Conservation (phyloP, 2,329 filamentous ascomycete species). For the Ophiostoma fasciatum region DNA sequence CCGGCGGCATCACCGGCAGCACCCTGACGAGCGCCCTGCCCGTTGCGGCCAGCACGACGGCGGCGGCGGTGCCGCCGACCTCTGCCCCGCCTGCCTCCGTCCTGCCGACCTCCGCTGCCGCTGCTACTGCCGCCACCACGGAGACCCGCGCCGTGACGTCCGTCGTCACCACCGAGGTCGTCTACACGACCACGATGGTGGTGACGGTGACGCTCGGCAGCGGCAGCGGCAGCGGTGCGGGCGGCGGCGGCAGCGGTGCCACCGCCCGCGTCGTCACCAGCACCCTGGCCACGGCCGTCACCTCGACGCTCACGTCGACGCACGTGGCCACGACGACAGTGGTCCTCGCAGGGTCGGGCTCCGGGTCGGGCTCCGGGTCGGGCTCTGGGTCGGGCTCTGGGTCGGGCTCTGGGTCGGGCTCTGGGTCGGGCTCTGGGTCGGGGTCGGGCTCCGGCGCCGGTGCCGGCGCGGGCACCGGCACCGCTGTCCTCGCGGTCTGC, state of each 20-base stretch:
- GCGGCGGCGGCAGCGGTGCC: neutral
- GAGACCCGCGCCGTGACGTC: constrained; percentile 10
- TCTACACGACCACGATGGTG: constrained; percentile 10
- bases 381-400: neutral
- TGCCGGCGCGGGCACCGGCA: too few relatives aligned
- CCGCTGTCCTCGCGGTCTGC: neutral
- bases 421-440: neutral
- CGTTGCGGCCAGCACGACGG: too few relatives aligned
- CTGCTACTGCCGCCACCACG: constrained; percentile 16
- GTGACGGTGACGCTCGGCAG: constrained; percentile 16
- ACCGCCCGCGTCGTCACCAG: constrained; percentile 15
- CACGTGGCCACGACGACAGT: constrained; percentile 9
- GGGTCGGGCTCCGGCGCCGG: too few relatives aligned
- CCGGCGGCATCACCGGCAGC: constrained; percentile 20
- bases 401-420: neutral
- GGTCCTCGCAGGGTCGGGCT: constrained; percentile 3
- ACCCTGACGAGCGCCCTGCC: constrained; percentile 28
- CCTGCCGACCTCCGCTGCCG: too few relatives aligned
- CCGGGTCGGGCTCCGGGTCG: constrained; percentile 4
- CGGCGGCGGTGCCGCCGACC: neutral
- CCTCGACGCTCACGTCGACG: constrained; percentile 14
- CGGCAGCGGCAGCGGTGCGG: constrained; percentile 7
- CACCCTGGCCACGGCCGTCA: constrained; percentile 13
- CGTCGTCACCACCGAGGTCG: constrained; percentile 11
- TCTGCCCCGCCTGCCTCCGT: too few relatives aligned